Evolutionary conservation across 768 basidiomycete genomes (phyloP), one percentile per base, ranked within the genome.

Genomic region (Trametes gibbosa): DNA sequence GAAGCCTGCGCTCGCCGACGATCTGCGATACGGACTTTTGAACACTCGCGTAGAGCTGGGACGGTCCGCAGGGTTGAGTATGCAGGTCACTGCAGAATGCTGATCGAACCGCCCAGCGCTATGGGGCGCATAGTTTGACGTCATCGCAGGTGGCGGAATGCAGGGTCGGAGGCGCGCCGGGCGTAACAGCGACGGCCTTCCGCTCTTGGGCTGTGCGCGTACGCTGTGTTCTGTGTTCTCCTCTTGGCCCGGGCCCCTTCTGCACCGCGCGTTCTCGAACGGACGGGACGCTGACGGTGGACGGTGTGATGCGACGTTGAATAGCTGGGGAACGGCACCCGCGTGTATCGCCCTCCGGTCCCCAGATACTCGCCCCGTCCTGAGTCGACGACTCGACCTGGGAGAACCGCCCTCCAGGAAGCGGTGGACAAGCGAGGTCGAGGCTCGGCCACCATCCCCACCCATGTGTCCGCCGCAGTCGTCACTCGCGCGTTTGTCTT

Each of bases 161-260:
- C n/a, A n/a, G n/a, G n/a, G n/a, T n/a, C n/a, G 42, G 42, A 14
- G 42, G 42, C 5, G 27, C 29, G 29, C 29, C 29, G 29, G 9
- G 48, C 48, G 48, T 49, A 49, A 49, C 48, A 34, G 48, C 48
- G 48, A 49, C 48, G 48, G 48, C 29, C 35, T 49, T 49, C 48
- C 48, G 48, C 43, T 24, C 23, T 14, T 25, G 43, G n/a, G 42
- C 24, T 13, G 21, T 45, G 23, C 43, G 23, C 42, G 7, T 21
- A 21, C 42, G 10, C 14, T 17, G 9, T 43, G 19, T 21, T 17
- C 12, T 9, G 19, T n/a, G n/a, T n/a, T n/a, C n/a, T n/a, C n/a
- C n/a, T n/a, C n/a, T n/a, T n/a, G n/a, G n/a, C n/a, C n/a, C n/a
- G n/a, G n/a, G n/a, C n/a, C n/a, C n/a, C n/a, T n/a, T n/a, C n/a